phyloP scores from a whole-genome alignment of 805 yeast genomes.

The Candida ipomoeae region DNA sequence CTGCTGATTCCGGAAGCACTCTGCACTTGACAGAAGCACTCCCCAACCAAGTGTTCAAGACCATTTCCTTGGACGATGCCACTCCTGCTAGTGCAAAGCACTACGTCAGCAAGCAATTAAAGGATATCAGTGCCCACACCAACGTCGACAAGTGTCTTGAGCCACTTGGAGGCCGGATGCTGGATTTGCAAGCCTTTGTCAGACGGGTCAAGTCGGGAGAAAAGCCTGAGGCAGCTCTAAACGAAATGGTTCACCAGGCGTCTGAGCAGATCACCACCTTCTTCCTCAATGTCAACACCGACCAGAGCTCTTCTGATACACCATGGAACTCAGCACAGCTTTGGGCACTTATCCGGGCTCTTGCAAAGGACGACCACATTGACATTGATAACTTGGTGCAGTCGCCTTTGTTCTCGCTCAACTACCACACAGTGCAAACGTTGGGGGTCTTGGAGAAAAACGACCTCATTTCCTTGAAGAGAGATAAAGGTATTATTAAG shows the following conservation, averaged over 20 bases:
- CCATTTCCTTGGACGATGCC: slow-evolving; percentile 76
- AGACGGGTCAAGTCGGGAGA: slow-evolving; percentile 90
- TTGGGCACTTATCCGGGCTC: slow-evolving; percentile 71
- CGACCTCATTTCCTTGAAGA: slow-evolving; percentile 67
- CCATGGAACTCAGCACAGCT: slow-evolving; percentile 77
- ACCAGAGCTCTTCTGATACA: slow-evolving; percentile 26
- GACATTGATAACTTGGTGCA: slow-evolving; percentile 49
- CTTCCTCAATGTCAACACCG: slow-evolving; percentile 39
- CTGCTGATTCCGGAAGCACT: slow-evolving; percentile 78
- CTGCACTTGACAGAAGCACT: slow-evolving; percentile 65
- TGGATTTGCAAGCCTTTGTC: slow-evolving; percentile 85
- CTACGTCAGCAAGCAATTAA: slow-evolving; percentile 59
- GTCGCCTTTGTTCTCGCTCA: slow-evolving; percentile 56
- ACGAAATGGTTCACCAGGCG: slow-evolving; percentile 78
- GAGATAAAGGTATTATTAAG: slow-evolving; percentile 70
- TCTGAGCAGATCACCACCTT: slow-evolving; percentile 85
- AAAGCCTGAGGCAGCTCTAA: slow-evolving; percentile 66
- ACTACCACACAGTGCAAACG: slow-evolving; percentile 43
- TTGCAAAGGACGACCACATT: slow-evolving; percentile 48
- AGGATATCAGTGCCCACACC: slow-evolving; percentile 22
- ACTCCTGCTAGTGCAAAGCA: slow-evolving; percentile 61
- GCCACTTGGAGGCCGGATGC: slow-evolving; percentile 92
- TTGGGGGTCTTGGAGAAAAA: slow-evolving; percentile 71
- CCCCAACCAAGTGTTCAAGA: slow-evolving; percentile 84
- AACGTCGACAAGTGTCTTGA: slow-evolving; percentile 52